Base-by-base conservation (phyloP, 495 filamentous ascomycete genomes). In the Immersiella caudata region DNA sequence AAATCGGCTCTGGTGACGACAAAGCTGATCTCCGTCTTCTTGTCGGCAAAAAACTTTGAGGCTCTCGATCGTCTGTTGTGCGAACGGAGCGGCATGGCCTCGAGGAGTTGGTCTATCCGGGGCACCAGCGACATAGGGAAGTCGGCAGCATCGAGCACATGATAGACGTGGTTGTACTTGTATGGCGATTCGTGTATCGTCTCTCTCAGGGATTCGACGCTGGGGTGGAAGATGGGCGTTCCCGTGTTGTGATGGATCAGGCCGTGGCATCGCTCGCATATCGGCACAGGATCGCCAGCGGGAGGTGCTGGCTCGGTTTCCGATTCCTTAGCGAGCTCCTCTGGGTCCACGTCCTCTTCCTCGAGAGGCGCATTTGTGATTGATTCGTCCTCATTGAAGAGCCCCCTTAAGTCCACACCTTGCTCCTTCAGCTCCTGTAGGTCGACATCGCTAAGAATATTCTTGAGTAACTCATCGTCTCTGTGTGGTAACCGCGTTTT, bases 71-170 rank as follows among this genome's bases (percentile, higher is more conserved):
- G 82, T 46, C 94, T 87, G 71, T 97, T 97, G 36, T 83, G 83
- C 0, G 91, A 89, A 64, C 93, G 86, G 66, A 92, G 83, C 11
- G 88, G 86, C 60, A 87, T 82, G 0, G 90, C 69, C 1, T 85
- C 80, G 0, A 98, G 82, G 1, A 84, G 65, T 0, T 76, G 68
- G 5, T 79, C 75, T 11, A 87, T 75, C 51, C 86, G 83, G 1
- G 91, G 89, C 7, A 97, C 78, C 11, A 99, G 75, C 1, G 94
- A 96, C 83, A 99, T 89, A 22, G 95, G 95, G 68, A 99, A 97
- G 74, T 99, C 95, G 18, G 93, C 96, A 5, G 95, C 95, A 73
- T 99, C 95, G n/a, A 98, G 73, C n/a, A 99, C 84, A 76, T 97
- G 94, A 76, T 97, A 99, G 63, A 99, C 86, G 71, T 96, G 93